Base-by-base conservation (phyloP, 352 stramenopile species). In the Bremia lactucae region DNA sequence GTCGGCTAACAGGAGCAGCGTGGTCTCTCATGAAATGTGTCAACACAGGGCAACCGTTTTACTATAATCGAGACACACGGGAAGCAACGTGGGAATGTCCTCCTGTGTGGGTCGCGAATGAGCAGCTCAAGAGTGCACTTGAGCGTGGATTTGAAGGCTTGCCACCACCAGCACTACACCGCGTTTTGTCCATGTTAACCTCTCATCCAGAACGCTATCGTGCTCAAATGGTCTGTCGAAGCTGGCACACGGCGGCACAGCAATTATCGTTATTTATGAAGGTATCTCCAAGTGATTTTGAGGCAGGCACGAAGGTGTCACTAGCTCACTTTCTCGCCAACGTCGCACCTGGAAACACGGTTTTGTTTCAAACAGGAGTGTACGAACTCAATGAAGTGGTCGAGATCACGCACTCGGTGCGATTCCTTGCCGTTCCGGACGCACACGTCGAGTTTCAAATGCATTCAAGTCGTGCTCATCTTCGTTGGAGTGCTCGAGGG, bases 61-160 rank as follows among this genome's bases (percentile, higher is more conserved):
- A 90, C 65, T 96, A 88, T 45, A 97, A 98, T 57, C 51, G 42
- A 16, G 87, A 97, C 58, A 96, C 91, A 15, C 86, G 83, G 6
- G 91, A 98, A 75, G 88, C 89, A 20, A 77, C 80, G 26, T 97
- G 88, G 89, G 85, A 97, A 43, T 94, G 80, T 31, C 95, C 95
- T n/a, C 31, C 46, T 4, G 73, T 97, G 18, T 68, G 94, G 42
- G 39, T 82, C n/a, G 80, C 92, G 41, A 82, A 96, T 38, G 76
- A 97, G 50, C 79, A 87, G 33, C 41, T 96, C 24, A 69, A 72
- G 14, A 52, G 57, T 6, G 84, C 91, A 18, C 55, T 57, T 18
- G 19, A 62, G 20, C 51, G 74, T 37, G 71, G 76, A 0, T 98
- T 85, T 62, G 60, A 66, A 37, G 84, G 76, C 0, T 52, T 98